Evolutionary conservation across 805 yeast species (phyloP).

Genomic region (Candida nemodendra): DNA sequence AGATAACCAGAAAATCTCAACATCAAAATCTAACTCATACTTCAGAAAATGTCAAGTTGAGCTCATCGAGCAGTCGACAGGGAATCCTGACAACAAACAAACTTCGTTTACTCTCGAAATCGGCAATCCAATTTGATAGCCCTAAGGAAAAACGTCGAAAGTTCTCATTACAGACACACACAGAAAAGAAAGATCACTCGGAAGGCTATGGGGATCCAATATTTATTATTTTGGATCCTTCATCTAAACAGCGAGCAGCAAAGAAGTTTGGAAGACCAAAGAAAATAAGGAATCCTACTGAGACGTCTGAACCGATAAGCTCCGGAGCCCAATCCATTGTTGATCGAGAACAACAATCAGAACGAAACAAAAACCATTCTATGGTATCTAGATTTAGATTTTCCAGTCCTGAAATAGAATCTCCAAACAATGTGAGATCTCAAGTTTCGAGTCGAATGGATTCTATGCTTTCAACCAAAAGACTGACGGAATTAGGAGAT

Average conservation of each 20-base stretch:
- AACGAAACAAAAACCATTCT: conserved; percentile 14
- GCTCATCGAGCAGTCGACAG: not conserved
- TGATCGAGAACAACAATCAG: conserved; percentile 4
- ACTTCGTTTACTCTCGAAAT: conserved; percentile 1
- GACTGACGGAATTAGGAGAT: too few relatives aligned
- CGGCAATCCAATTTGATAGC: conserved; percentile 5
- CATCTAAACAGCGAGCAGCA: conserved; percentile 12
- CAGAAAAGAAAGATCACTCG: not conserved
- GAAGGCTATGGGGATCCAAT: not conserved
- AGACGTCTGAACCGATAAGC: not conserved
- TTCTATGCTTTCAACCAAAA: too few relatives aligned
- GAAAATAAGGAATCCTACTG: not conserved
- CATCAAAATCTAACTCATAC: not conserved
- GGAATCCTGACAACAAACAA: conserved; percentile 1
- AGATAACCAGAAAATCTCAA: not conserved
- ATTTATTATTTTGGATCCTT: conserved; percentile 19
- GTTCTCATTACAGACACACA: too few relatives aligned
- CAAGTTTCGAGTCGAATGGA: too few relatives aligned
- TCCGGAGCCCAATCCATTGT: not conserved
- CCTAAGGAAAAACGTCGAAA: not conserved
- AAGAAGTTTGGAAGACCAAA: conserved; percentile 10
- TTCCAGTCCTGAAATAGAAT: conserved; percentile 2
- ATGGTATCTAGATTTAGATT: conserved; percentile 16
- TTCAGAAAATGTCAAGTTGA: not conserved
- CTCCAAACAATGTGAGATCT: not conserved